phyloP scores from a whole-genome alignment of 352 stramenopile genomes.

The Thalassiosira exigua region DNA sequence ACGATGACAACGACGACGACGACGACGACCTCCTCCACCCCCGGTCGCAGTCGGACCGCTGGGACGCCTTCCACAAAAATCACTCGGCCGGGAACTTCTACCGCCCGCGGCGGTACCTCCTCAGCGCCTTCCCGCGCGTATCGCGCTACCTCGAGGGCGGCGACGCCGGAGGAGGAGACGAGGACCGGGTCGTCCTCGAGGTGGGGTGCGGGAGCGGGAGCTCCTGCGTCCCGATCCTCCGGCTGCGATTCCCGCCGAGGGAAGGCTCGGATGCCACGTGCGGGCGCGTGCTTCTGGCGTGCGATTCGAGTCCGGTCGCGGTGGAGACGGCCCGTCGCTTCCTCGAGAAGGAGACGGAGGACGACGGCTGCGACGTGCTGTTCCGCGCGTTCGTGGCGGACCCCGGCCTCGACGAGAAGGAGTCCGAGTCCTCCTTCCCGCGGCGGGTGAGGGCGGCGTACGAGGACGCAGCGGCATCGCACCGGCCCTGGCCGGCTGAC shows the following conservation, averaged over 20 bases:
- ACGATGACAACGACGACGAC: background rate
- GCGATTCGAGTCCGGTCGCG: constrained; percentile 81
- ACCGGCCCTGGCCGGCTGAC: too few species aligned
- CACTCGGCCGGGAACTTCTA: constrained; percentile 44
- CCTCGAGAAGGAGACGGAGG: constrained; percentile 3
- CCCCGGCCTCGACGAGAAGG: constrained; percentile 87
- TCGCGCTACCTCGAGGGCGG: constrained; percentile 13
- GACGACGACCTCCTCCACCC: constrained; percentile 13
- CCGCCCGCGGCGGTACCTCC: constrained; percentile 35
- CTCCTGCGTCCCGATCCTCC: constrained; percentile 88
- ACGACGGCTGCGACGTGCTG: background rate
- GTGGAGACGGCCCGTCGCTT: constrained; percentile 12
- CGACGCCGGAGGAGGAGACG: background rate
- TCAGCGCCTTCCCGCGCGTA: constrained; percentile 44
- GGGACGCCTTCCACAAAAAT: constrained; percentile 41
- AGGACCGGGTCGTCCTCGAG: constrained; percentile 74
- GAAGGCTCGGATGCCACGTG: background rate
- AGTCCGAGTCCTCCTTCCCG: constrained; percentile 80
- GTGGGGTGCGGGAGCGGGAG: constrained; percentile 89
- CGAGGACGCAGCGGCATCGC: constrained; percentile 84
- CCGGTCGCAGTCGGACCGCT: constrained; percentile 24
- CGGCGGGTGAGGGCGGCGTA: constrained; percentile 77
- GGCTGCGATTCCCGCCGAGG: constrained; percentile 26
- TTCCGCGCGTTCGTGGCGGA: constrained; percentile 67
- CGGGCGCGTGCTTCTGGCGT: constrained; percentile 73